Evolutionary conservation across 2,329 filamentous ascomycete genomes (phyloP).

Genomic region (Phoma sp.): DNA sequence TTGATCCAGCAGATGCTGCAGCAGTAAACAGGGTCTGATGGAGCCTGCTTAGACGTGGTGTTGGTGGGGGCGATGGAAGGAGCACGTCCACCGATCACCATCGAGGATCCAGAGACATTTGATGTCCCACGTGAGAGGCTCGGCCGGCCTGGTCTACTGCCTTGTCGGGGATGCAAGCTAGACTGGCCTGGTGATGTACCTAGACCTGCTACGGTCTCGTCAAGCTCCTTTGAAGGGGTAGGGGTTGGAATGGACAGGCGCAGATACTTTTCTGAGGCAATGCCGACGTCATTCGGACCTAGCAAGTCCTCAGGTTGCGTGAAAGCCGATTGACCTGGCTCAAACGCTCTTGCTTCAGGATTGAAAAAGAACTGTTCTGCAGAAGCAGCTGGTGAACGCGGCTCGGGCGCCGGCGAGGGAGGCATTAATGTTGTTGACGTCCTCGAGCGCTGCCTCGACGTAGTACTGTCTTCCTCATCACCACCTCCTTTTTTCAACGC

Average conservation of each 20-base stretch:
- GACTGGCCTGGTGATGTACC: constrained; percentile 26
- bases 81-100: constrained; percentile 22
- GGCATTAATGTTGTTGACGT: constrained; percentile 38
- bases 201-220: constrained; percentile 26
- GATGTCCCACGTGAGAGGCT: constrained; percentile 39
- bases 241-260: constrained; percentile 40
- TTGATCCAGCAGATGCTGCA: constrained; percentile 51
- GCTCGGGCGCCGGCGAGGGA: constrained; percentile 26
- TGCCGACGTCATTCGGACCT: constrained; percentile 23
- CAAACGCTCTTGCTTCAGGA: constrained; percentile 46
- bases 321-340: constrained; percentile 31
- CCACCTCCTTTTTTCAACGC: constrained; percentile 27
- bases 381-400: constrained; percentile 35
- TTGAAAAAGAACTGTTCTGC: constrained; percentile 45
- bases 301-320: constrained; percentile 24
- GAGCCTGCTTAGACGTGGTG: constrained; percentile 18
- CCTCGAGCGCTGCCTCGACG: constrained; percentile 25
- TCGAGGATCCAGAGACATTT: constrained; percentile 35
- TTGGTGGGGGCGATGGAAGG: constrained; percentile 14
- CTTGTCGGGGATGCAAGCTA: constrained; percentile 24
- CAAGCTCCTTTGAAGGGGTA: constrained; percentile 27
- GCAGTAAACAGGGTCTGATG: constrained; percentile 36
- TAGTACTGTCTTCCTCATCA: constrained; percentile 18
- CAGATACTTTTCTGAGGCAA: constrained; percentile 39
- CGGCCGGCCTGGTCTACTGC: constrained; percentile 24